A percentile compares a stretch with the other conserved stretches of the same genome.
Conservation (phyloP, 1,139 yeast genomes). For the Keqinozyma sinolaborantium region DNA sequence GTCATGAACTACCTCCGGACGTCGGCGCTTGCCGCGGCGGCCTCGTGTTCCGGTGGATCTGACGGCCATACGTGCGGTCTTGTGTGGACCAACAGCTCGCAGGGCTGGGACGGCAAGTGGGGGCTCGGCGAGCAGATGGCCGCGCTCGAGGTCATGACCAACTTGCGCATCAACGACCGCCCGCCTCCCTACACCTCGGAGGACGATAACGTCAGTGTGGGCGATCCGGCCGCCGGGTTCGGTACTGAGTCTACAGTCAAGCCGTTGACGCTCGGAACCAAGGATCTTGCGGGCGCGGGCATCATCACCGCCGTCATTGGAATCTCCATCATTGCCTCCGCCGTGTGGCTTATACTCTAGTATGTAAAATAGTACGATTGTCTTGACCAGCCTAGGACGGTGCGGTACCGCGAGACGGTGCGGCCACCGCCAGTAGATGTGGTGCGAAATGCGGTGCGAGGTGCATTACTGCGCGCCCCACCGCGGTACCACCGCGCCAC, state of each 20-base stretch:
- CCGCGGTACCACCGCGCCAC: neutral
- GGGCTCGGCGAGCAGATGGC: slow-evolving; percentile 96
- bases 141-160: slow-evolving; percentile 77
- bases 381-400: too few relatives aligned
- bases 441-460: too few relatives aligned
- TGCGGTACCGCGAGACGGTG: too few relatives aligned
- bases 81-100: slow-evolving; percentile 58
- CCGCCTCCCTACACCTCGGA: slow-evolving; percentile 57
- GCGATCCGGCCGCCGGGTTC: slow-evolving; percentile 60
- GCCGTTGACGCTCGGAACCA: slow-evolving; percentile 51
- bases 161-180: slow-evolving; percentile 49
- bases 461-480: too few relatives aligned
- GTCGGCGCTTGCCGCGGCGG: slow-evolving; percentile 78
- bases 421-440: too few relatives aligned
- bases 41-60: slow-evolving; percentile 78
- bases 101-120: slow-evolving; percentile 77
- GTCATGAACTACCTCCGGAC: slow-evolving; percentile 52
- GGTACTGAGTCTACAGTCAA: slow-evolving; percentile 33
- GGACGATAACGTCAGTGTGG: slow-evolving; percentile 60
- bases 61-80: slow-evolving; percentile 91
- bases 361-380: too few relatives aligned
- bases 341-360: slow-evolving; percentile 64
- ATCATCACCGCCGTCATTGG: slow-evolving; percentile 77
- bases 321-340: slow-evolving; percentile 58
- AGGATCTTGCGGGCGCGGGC: slow-evolving; percentile 88